Percentiles rank a stretch among this genome's conserved stretches.
These are phyloP conservation scores for Geoglossum cookeanum DNA, from an alignment of 2,329 filamentous ascomycete genomes.

Conservation along the genomic window DNA sequence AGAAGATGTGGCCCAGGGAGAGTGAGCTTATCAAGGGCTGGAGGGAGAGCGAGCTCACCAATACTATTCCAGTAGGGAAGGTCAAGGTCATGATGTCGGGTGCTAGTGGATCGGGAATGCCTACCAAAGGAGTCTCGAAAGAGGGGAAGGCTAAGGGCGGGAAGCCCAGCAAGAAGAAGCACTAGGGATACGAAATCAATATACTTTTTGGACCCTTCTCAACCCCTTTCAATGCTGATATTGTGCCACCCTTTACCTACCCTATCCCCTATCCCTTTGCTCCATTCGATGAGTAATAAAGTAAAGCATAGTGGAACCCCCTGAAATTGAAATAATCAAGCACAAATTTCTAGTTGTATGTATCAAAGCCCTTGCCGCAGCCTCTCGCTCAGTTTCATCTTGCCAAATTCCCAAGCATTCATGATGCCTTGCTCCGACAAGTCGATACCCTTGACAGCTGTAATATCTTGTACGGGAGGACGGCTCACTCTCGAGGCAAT, in stretches of 20 bases:
- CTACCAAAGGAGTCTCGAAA: background rate
- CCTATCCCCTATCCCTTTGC: background rate
- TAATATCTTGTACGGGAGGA: slow-evolving; percentile 74
- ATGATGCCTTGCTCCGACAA: slow-evolving; percentile 89
- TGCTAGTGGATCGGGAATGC: slow-evolving; percentile 17
- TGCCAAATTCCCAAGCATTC: slow-evolving; percentile 85
- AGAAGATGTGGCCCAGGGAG: slow-evolving; percentile 71
- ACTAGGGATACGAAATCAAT: background rate
- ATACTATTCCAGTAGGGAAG: slow-evolving; percentile 61
- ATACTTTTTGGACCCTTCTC: background rate
- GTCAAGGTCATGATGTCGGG: slow-evolving; percentile 56
- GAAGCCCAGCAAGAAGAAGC: slow-evolving; percentile 12
- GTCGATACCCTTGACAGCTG: slow-evolving; percentile 80
- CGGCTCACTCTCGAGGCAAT: slow-evolving; percentile 83
- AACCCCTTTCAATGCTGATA: background rate
- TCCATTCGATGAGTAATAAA: background rate
- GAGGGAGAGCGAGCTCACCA: slow-evolving; percentile 67
- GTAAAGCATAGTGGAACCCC: background rate
- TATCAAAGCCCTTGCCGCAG: slow-evolving; percentile 61
- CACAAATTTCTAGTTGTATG: background rate
- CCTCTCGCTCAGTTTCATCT: slow-evolving; percentile 77
- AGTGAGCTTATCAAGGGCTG: slow-evolving; percentile 65
- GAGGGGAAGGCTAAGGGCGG: slow-evolving; percentile 15
- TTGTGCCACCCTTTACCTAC: background rate
- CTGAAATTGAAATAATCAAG: background rate